A percentile compares a stretch with the other conserved stretches of the same genome.
Evolutionary conservation across 2,329 filamentous ascomycete species (phyloP).

Genomic region (Oidium heveae): DNA sequence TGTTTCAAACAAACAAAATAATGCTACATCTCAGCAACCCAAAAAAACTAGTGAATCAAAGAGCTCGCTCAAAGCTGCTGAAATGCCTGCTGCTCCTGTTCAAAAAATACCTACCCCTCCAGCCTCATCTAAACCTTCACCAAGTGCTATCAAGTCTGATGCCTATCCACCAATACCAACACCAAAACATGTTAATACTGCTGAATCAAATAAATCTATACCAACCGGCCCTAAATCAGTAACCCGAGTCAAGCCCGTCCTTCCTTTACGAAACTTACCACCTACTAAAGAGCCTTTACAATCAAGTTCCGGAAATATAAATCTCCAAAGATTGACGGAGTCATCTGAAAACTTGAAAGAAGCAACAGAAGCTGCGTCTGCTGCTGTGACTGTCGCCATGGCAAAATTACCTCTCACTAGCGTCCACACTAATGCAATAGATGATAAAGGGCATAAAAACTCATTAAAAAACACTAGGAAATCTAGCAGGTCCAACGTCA

Average conservation of each 20-base stretch:
- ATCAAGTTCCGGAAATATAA: slow-evolving; percentile 12
- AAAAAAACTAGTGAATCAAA: slow-evolving; percentile 27
- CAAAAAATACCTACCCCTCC: slow-evolving; percentile 33
- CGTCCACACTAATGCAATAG: slow-evolving; percentile 32
- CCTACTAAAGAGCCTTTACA: slow-evolving; percentile 17
- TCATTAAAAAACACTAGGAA: slow-evolving; percentile 24
- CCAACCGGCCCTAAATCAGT: slow-evolving; percentile 17
- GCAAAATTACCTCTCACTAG: slow-evolving; percentile 30
- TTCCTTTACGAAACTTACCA: slow-evolving; percentile 31
- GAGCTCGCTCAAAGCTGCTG: slow-evolving; percentile 18
- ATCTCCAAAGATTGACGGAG: slow-evolving; percentile 4
- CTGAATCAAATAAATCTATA: slow-evolving; percentile 1
- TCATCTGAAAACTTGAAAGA: slow-evolving; percentile 26
- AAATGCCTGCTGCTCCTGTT: slow-evolving; percentile 15
- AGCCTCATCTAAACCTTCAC: slow-evolving; percentile 41
- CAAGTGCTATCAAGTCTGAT: slow-evolving; percentile 25
- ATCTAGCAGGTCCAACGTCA: slow-evolving; percentile 15
- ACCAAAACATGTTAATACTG: slow-evolving; percentile 3
- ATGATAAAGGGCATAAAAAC: slow-evolving; percentile 48
- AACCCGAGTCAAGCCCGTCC: slow-evolving; percentile 34
- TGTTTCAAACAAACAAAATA: slow-evolving; percentile 19
- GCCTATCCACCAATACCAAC: slow-evolving; percentile 9
- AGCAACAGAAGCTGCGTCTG: slow-evolving; percentile 49
- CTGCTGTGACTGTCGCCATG: slow-evolving; percentile 60
- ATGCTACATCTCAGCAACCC: slow-evolving; percentile 17